Evolutionary conservation across 345 rosid species (phyloP).

Genomic region (Lepidium sativum): DNA sequence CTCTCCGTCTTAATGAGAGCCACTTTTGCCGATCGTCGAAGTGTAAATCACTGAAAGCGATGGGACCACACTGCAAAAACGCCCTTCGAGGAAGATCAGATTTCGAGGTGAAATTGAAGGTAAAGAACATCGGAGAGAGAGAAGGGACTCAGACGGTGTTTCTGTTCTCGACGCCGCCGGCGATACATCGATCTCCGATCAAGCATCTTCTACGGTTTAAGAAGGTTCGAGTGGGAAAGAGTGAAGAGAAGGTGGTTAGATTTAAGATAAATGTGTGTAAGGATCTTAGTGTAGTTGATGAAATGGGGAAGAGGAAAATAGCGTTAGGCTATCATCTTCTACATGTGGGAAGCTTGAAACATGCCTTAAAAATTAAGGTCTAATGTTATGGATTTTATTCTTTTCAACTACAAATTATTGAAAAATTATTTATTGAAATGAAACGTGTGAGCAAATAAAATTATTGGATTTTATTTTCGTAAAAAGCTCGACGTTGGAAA

Average conservation of each 20-base stretch:
- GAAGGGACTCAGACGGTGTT: conserved; percentile 70
- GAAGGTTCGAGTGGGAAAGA: conserved; percentile 41
- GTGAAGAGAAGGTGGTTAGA: conserved; percentile 30
- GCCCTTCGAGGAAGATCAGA: background rate
- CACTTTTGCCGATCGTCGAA: conserved; percentile 48
- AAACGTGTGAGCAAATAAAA: too few species aligned
- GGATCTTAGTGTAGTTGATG: conserved; percentile 73
- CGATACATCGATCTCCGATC: conserved; percentile 52
- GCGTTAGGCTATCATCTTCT: conserved; percentile 61
- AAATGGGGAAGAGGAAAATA: conserved; percentile 49
- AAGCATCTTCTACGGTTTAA: conserved; percentile 68
- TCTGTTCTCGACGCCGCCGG: conserved; percentile 61
- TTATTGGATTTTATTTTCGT: too few species aligned
- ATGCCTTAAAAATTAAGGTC: conserved; percentile 40
- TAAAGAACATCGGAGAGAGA: conserved; percentile 39
- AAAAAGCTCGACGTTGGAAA: too few species aligned
- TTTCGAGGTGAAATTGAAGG: conserved; percentile 43
- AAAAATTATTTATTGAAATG: too few species aligned
- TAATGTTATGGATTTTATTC: background rate
- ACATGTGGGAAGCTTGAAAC: conserved; percentile 64
- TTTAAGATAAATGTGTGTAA: conserved; percentile 65
- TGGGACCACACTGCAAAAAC: conserved; percentile 35
- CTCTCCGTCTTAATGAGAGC: conserved; percentile 32
- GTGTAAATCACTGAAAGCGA: conserved; percentile 50
- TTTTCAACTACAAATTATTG: background rate